phyloP scores from a whole-genome alignment of 345 rosid genomes.

The Salix arbutifolia region DNA sequence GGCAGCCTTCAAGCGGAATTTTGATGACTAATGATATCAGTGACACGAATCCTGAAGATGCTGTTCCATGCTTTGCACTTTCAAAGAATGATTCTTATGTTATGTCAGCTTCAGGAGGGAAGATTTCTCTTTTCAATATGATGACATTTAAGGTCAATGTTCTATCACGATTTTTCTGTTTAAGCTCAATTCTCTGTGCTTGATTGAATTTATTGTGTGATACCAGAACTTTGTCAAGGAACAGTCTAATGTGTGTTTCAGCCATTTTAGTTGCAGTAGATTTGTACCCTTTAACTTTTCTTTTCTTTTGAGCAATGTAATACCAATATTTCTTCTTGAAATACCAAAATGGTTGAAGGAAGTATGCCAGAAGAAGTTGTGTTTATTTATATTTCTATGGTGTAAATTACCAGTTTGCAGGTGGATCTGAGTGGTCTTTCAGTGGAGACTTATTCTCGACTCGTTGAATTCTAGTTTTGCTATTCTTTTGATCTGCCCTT shows the following conservation, averaged over 20 bases:
- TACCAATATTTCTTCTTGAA: neutral
- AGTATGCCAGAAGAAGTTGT: neutral
- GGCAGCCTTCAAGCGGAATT: constrained; percentile 71
- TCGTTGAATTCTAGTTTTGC: neutral
- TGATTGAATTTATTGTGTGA: neutral
- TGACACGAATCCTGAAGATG: constrained; percentile 65
- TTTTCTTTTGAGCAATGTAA: neutral
- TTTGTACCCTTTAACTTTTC: neutral
- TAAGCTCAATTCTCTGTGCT: neutral
- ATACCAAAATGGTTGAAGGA: neutral
- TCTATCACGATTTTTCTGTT: constrained; percentile 5
- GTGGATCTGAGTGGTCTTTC: neutral
- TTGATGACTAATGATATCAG: constrained; percentile 65
- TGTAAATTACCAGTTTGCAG: neutral
- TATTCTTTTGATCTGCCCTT: neutral
- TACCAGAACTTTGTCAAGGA: neutral
- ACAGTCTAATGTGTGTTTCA: neutral
- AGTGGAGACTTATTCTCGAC: neutral
- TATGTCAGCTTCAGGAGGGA: constrained; percentile 83
- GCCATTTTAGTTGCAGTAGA: too few species aligned
- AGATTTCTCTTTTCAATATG: constrained; percentile 63
- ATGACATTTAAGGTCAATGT: constrained; percentile 66
- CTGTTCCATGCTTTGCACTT: constrained; percentile 79
- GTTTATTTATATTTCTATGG: neutral
- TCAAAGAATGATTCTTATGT: constrained; percentile 64